Evolutionary conservation across 345 rosid species (phyloP).

Genomic region (Citropsis articulata): DNA sequence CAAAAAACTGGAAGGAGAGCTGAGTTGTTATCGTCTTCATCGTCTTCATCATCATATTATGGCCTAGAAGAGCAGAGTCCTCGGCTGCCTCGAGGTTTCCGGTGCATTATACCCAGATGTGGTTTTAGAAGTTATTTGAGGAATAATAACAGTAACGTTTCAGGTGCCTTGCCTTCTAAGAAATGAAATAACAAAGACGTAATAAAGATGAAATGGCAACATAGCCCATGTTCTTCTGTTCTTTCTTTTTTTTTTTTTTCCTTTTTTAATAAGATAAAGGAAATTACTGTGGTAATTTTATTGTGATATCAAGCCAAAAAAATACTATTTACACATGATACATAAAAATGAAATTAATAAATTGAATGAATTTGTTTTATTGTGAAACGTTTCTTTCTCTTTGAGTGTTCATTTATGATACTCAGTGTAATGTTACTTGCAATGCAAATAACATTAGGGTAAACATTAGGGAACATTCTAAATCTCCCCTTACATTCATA

Average conservation of each 20-base stretch:
- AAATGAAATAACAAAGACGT: background rate
- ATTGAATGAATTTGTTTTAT: too few relatives aligned
- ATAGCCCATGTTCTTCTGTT: background rate
- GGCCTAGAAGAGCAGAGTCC: slow-evolving; percentile 15
- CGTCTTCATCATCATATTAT: background rate
- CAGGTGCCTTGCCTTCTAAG: background rate
- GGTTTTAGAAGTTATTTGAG: background rate
- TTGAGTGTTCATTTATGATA: too few relatives aligned
- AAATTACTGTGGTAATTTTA: background rate
- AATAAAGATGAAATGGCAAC: background rate
- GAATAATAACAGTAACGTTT: background rate
- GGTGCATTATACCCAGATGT: slow-evolving; percentile 34
- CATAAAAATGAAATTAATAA: too few relatives aligned
- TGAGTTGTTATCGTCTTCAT: slow-evolving; percentile 6
- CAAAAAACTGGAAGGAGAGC: slow-evolving; percentile 33
- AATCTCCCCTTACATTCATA: too few relatives aligned
- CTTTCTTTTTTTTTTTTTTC: too few relatives aligned
- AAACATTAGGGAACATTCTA: too few relatives aligned
- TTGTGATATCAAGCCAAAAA: too few relatives aligned
- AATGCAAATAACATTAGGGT: too few relatives aligned
- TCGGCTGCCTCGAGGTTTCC: slow-evolving; percentile 20
- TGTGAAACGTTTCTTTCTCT: too few relatives aligned
- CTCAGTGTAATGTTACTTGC: too few relatives aligned
- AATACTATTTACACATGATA: too few relatives aligned
- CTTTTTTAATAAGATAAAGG: too few relatives aligned